phyloP scores from a whole-genome alignment of 2,329 filamentous ascomycete species.

The Capronia epimyces region DNA sequence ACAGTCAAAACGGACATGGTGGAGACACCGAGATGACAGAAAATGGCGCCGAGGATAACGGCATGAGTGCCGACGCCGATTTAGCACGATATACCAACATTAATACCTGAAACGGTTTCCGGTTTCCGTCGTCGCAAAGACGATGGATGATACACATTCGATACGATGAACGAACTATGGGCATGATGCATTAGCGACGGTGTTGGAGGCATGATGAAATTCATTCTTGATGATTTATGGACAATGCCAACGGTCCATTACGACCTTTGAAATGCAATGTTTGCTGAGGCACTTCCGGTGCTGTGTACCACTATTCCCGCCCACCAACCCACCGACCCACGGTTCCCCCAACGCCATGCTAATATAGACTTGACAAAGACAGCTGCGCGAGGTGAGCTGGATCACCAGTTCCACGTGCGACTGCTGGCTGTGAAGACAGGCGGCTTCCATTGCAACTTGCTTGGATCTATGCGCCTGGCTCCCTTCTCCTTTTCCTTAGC shows the following conservation, averaged over 20 bases:
- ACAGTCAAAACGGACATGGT: conserved; percentile 21
- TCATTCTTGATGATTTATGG: neutral
- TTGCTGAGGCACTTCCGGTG: too few species aligned
- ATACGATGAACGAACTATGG: neutral
- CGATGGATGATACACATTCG: neutral
- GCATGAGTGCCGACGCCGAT: conserved; percentile 12
- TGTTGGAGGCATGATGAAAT: conserved; percentile 1
- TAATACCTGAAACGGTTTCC: conserved; percentile 6
- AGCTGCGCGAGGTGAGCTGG: neutral
- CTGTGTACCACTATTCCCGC: neutral
- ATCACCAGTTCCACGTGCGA: conserved; percentile 89
- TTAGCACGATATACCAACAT: conserved; percentile 23
- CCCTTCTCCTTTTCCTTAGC: conserved; percentile 77
- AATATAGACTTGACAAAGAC: conserved; percentile 6
- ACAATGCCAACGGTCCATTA: neutral
- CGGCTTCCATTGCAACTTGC: conserved; percentile 86
- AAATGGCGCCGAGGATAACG: conserved; percentile 16
- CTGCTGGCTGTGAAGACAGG: conserved; percentile 86
- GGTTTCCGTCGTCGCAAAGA: neutral
- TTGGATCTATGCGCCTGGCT: conserved; percentile 67
- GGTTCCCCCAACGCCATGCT: conserved; percentile 5
- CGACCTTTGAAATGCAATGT: neutral
- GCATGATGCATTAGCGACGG: conserved; percentile 8
- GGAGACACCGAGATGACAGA: conserved; percentile 29
- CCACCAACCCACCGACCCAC: neutral